Conservation (phyloP, 129 eudicot genomes). For the Glebionis coronaria region DNA sequence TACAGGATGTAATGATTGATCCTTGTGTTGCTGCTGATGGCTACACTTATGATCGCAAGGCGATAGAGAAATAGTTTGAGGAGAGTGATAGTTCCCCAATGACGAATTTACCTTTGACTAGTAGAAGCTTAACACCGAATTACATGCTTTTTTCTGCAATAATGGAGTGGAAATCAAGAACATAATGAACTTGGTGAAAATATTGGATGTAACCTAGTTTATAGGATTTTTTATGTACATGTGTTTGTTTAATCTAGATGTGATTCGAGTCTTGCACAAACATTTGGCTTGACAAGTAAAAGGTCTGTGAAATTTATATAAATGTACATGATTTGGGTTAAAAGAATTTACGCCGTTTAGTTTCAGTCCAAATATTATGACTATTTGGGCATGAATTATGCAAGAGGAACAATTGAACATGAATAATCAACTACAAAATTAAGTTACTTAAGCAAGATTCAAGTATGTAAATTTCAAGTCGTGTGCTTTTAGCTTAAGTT, state of each 20-base stretch:
- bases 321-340: no score
- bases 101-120: slow-evolving; percentile 53
- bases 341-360: no score
- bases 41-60: slow-evolving; percentile 73
- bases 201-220: slow-evolving; percentile 2
- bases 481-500: no score
- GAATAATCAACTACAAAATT: no score
- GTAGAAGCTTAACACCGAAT: slow-evolving; percentile 64
- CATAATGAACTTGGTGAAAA: slow-evolving; percentile 6
- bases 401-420: no score
- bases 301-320: no score
- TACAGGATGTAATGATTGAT: slow-evolving; percentile 78
- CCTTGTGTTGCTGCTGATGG: slow-evolving; percentile 97
- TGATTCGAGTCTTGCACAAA: slow-evolving; percentile 14
- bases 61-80: slow-evolving; percentile 69
- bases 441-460: not conserved
- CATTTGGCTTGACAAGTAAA: not conserved
- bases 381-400: no score
- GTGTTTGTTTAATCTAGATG: slow-evolving; percentile 20
- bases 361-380: no score
- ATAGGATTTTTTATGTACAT: slow-evolving; percentile 21
- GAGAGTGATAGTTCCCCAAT: slow-evolving; percentile 68
- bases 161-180: slow-evolving; percentile 72
- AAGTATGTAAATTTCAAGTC: no score
- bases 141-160: slow-evolving; percentile 73